Base-by-base conservation (phyloP, 805 yeast genomes). In the Candida boleticola region DNA sequence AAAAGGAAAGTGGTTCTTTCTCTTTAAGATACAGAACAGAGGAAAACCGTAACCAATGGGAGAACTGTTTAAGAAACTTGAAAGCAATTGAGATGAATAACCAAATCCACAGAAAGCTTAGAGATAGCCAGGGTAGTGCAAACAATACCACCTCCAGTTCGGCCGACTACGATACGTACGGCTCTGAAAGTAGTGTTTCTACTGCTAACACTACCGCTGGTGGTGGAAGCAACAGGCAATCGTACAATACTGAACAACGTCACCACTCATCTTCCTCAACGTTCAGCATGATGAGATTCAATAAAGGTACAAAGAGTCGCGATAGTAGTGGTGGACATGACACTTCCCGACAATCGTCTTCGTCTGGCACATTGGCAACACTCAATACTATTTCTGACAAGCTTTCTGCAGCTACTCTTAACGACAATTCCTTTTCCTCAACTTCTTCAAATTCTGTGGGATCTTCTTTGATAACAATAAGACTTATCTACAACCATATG, bases 11-110 rank as follows among this genome's bases (percentile, higher is more conserved):
- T 22, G 97, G 96, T 11, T 80, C 87, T 16, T 89, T 93, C 52
- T 79, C 89, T 14, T 74, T 93, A 57, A 76, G 87, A 43, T 89
- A 89, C 63, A 77, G 84, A 46, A 84, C 84, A 39, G 97, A 90
- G 54, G 98, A 93, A 60, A 73, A 74, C 14, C 73, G 95, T 49
- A 76, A 75, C 44, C 92, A 84, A 60, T 93, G 98, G 98, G 88
- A 79, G 44, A 59, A 68, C 2, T 77, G 89, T 47, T 71, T 85
- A 47, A 75, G 82, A 45, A 64, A 60, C 36, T 61, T 80, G 40
- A 74, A 68, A 45, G 55, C 73, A 5, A 58, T 52, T 45, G 74
- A 68, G 48, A 66, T 69, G 70, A 66, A 63, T 43, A 54, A 45
- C 39, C 73, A 63, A 45, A 53, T 66, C 25, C 71, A 66, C 43